Evolutionary conservation across 257 asterid genomes (phyloP).

Genomic region (Nyctanthes arbortristis): DNA sequence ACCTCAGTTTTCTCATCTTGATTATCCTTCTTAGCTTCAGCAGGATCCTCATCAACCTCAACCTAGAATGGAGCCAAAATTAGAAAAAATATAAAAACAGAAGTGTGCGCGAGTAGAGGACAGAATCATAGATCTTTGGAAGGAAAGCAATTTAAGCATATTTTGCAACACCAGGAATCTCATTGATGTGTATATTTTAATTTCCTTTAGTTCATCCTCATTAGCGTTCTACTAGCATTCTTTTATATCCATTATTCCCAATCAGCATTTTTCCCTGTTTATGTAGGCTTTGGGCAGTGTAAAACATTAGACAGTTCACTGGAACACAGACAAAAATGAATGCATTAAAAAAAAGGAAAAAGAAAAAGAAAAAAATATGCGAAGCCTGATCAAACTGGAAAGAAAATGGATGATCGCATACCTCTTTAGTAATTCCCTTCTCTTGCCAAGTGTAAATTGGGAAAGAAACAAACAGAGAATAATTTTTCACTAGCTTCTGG

Average conservation of each 20-base stretch:
- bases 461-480: conserved; percentile 93
- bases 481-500: conserved; percentile 86
- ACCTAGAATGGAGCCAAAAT: conserved; percentile 50
- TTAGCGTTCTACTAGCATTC: background rate
- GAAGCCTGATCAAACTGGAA: background rate
- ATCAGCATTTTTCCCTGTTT: background rate
- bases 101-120: conserved; percentile 5
- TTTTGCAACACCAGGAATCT: background rate
- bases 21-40: conserved; percentile 65
- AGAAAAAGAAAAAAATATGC: too few relatives aligned
- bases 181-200: background rate
- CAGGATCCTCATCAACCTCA: conserved; percentile 90
- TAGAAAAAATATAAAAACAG: conserved; percentile 17
- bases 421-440: conserved; percentile 97
- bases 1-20: conserved; percentile 78
- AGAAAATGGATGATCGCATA: conserved; percentile 17
- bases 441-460: conserved; percentile 99
- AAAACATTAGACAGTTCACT: background rate
- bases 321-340: background rate
- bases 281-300: background rate
- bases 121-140: background rate
- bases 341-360: background rate
- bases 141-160: background rate
- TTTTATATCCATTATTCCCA: background rate
- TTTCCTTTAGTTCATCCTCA: background rate